Evolutionary conservation across 306 rosid species (phyloP), one percentile per base, ranked within the genome.

Genomic region (Mimosa bimucronata): DNA sequence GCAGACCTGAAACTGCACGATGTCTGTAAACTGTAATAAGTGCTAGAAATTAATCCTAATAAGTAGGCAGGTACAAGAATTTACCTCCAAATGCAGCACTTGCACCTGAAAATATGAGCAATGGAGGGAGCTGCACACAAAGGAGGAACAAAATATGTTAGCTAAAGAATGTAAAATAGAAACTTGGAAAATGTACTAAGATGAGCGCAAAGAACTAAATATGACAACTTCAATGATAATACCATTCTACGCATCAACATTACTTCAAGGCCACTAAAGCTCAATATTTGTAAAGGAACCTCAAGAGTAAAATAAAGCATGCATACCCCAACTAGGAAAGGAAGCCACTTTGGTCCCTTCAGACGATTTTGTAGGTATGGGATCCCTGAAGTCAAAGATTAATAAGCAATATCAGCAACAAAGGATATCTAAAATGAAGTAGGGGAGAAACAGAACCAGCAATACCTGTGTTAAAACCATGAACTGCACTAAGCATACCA

Each of bases 311-410:
- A 57, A 34, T 75, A 73, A 44, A 79, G 44, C 19, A 34, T 84
- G 85, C 93, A 9, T 90, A 91, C 97, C 99, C 97, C 99, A 44
- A 86, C 94, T 29, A 88, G 76, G 68, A 93, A 91, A 82, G 99
- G 99, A 82, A 95, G 91, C 99, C 99, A 95, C 90, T 88, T 95
- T 44, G 98, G 97, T 83, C 99, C 98, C 90, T 91, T 92, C 41
- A 95, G 75, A 66, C 82, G 88, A 71, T 76, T 89, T 83, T 93
- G 97, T 78, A 95, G 92, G 87, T 87, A 88, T 0, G 96, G 99
- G 44, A 93, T 86, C 52, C 99, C 98, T 95, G 81, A 77, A 89
- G 82, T 79, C 66, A 79, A 82, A 76, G 74, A 76, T 64, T 19
- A 76, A 62, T 84, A 44, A 89, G 82, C 46, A 87, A 66, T 29